A percentile compares a stretch with the other conserved stretches of the same genome.
Conservation (phyloP, 768 basidiomycete genomes). For the Rhizopogon vulgaris region DNA sequence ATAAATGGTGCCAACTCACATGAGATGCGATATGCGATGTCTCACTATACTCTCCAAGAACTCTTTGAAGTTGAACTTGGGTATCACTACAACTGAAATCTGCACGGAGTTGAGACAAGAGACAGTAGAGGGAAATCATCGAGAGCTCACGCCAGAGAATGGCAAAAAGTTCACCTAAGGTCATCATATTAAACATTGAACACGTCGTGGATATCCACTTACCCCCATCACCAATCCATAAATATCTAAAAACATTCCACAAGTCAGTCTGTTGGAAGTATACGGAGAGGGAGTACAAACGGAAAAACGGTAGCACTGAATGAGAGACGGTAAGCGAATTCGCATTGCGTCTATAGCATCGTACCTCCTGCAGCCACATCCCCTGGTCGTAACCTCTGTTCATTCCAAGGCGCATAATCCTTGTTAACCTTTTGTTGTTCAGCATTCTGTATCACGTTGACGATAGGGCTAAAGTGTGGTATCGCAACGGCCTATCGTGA, state of each 20-base stretch:
- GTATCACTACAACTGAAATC: slow-evolving; percentile 53
- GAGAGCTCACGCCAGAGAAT: slow-evolving; percentile 44
- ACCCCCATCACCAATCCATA: slow-evolving; percentile 56
- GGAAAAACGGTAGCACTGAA: slow-evolving; percentile 55
- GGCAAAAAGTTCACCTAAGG: slow-evolving; percentile 43
- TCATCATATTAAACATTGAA: slow-evolving; percentile 5
- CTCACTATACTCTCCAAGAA: slow-evolving; percentile 56
- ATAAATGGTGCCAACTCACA: slow-evolving; percentile 30
- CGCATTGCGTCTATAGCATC: too few relatives aligned
- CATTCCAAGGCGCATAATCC: too few relatives aligned
- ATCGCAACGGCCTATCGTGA: slow-evolving; percentile 55
- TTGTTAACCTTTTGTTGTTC: slow-evolving; percentile 32
- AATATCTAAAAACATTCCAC: slow-evolving; percentile 36
- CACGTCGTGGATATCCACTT: slow-evolving; percentile 13
- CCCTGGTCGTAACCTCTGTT: too few relatives aligned
- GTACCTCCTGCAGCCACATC: too few relatives aligned
- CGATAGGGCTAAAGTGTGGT: slow-evolving; percentile 58
- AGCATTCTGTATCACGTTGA: slow-evolving; percentile 57
- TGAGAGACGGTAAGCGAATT: background rate
- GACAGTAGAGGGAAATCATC: background rate
- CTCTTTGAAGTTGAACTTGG: slow-evolving; percentile 56
- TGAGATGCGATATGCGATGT: slow-evolving; percentile 51
- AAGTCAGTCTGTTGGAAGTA: slow-evolving; percentile 8
- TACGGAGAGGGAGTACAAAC: slow-evolving; percentile 30
- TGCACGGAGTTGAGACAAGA: slow-evolving; percentile 18